Percentiles rank a stretch among this genome's conserved stretches.
Conservation (phyloP, 2,329 filamentous ascomycete species). For the Hypoxylon sp. region DNA sequence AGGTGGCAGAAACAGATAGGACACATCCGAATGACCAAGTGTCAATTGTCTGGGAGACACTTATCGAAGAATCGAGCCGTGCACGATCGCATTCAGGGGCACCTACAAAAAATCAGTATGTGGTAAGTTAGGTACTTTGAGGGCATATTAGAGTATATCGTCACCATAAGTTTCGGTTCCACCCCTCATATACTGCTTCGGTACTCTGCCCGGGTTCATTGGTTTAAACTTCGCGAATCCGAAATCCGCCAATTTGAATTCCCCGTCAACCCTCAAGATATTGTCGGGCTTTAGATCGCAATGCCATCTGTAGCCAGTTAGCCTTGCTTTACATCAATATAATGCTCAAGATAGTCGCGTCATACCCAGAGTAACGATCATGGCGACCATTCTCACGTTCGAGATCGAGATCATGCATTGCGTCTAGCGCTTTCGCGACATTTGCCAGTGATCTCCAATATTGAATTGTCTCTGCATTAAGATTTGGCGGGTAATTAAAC, state of each 20-base stretch:
- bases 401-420: slow-evolving; percentile 35
- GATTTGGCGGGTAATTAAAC: slow-evolving; percentile 25
- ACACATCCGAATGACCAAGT: slow-evolving; percentile 45
- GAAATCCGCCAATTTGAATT: slow-evolving; percentile 48
- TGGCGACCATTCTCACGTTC: slow-evolving; percentile 28
- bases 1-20: slow-evolving; percentile 38
- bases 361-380: slow-evolving; percentile 24
- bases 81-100: slow-evolving; percentile 30
- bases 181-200: too few relatives aligned
- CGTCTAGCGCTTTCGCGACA: slow-evolving; percentile 35
- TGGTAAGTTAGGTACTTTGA: too few relatives aligned
- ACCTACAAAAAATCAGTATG: too few relatives aligned
- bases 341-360: too few relatives aligned
- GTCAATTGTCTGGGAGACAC: slow-evolving; percentile 57
- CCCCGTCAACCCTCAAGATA: slow-evolving; percentile 42
- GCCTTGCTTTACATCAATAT: background rate
- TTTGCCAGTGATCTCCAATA: slow-evolving; percentile 39
- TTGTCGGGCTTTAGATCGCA: slow-evolving; percentile 46
- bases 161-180: slow-evolving; percentile 38
- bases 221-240: slow-evolving; percentile 42
- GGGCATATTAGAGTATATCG: background rate
- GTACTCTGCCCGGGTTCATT: slow-evolving; percentile 8
- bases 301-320: slow-evolving; percentile 36
- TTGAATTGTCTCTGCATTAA: slow-evolving; percentile 27
- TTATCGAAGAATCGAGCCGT: slow-evolving; percentile 41